Conservation (phyloP, 768 basidiomycete genomes). For the Boletus rex-veris region DNA sequence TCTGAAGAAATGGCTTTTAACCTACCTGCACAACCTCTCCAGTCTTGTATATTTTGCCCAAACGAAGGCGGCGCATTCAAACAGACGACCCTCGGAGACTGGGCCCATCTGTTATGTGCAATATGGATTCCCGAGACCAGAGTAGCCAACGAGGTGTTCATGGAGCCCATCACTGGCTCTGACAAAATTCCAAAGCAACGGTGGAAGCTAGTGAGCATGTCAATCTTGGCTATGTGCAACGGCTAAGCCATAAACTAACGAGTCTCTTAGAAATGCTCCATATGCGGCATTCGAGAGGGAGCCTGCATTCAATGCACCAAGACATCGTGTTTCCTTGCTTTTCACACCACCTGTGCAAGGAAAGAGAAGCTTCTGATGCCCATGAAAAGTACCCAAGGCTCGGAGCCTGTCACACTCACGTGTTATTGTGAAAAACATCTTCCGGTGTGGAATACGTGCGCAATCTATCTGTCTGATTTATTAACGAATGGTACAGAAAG, state of each 20-base stretch:
- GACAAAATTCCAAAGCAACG: constrained; percentile 85
- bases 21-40: background rate
- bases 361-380: constrained; percentile 81
- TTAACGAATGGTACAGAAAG: constrained; percentile 43
- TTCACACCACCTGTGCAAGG: constrained; percentile 92
- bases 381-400: constrained; percentile 78
- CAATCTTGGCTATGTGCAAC: background rate
- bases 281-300: constrained; percentile 61
- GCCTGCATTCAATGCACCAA: constrained; percentile 97
- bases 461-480: background rate
- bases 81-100: constrained; percentile 87
- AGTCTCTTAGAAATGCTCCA: constrained; percentile 50
- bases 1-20: background rate
- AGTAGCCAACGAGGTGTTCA: constrained; percentile 92
- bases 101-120: constrained; percentile 95
- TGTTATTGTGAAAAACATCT: constrained; percentile 91
- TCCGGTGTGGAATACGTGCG: constrained; percentile 51
- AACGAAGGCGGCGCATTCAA: constrained; percentile 98
- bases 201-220: constrained; percentile 82
- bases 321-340: constrained; percentile 85
- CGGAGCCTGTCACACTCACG: constrained; percentile 68
- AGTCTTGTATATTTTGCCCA: constrained; percentile 95
- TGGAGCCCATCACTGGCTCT: constrained; percentile 94
- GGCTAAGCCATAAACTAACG: constrained; percentile 6
- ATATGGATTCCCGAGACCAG: constrained; percentile 97